Evolutionary conservation across 345 rosid genomes (phyloP).

Genomic region (Moringa oleifera): DNA sequence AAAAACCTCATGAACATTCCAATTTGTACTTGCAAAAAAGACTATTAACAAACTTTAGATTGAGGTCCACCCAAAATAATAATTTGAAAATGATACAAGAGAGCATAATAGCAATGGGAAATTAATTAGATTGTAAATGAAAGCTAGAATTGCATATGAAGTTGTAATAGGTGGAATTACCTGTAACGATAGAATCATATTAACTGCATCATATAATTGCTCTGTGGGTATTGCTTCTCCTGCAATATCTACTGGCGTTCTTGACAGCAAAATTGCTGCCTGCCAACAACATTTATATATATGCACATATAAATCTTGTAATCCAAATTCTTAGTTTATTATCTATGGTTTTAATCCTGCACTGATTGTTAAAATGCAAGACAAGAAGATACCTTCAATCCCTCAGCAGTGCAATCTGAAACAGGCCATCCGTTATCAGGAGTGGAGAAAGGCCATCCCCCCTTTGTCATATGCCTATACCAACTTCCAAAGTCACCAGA

Average conservation of each 20-base stretch:
- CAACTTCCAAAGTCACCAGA: slow-evolving; percentile 25
- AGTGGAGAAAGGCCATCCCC: slow-evolving; percentile 81
- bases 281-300: slow-evolving; percentile 6
- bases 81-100: too few species aligned
- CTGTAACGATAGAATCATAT: slow-evolving; percentile 55
- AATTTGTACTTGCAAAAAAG: too few species aligned
- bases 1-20: too few species aligned
- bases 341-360: too few species aligned
- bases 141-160: too few species aligned
- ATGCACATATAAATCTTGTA: too few species aligned
- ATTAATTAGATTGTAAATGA: background rate
- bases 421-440: slow-evolving; percentile 63
- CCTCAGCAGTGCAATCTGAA: slow-evolving; percentile 63
- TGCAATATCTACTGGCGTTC: slow-evolving; percentile 29
- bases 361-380: too few species aligned
- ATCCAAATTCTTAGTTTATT: too few species aligned
- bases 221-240: slow-evolving; percentile 41
- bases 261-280: slow-evolving; percentile 49
- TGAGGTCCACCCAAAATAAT: too few species aligned
- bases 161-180: too few species aligned
- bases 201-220: slow-evolving; percentile 44
- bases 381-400: slow-evolving; percentile 35
- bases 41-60: too few species aligned
- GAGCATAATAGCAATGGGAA: too few species aligned
- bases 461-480: slow-evolving; percentile 53